Conservation (phyloP, 2,329 filamentous ascomycete genomes). For the Chaetomium sp. region DNA sequence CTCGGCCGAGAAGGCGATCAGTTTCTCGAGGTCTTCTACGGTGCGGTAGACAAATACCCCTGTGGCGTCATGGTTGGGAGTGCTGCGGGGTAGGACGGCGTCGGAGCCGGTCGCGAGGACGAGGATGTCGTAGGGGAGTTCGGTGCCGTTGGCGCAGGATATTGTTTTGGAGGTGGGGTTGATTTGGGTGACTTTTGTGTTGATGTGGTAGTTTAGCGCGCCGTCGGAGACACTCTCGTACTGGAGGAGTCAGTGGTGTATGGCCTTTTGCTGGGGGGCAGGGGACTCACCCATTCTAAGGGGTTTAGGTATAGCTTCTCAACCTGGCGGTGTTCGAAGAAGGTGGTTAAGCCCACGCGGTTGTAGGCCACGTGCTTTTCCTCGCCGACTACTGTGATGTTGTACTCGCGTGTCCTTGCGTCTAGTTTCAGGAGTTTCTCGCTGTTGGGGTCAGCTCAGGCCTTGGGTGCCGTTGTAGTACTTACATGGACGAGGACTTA, state of each 20-base stretch:
- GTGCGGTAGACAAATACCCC: constrained; percentile 88
- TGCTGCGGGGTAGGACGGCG: constrained; percentile 64
- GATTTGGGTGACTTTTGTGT: constrained; percentile 65
- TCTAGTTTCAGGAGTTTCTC: constrained; percentile 87
- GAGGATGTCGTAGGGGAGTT: constrained; percentile 69
- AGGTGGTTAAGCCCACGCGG: constrained; percentile 79
- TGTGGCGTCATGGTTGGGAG: constrained; percentile 69
- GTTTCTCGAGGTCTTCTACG: constrained; percentile 69
- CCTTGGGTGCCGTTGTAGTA: neutral
- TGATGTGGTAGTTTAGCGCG: constrained; percentile 65
- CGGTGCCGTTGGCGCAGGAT: constrained; percentile 61
- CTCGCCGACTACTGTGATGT: constrained; percentile 80
- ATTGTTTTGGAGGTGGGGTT: constrained; percentile 59
- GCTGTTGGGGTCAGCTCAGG: constrained; percentile 37
- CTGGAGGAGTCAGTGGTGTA: constrained; percentile 32
- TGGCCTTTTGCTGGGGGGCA: neutral
- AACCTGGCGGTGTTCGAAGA: constrained; percentile 78
- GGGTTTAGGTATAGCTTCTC: constrained; percentile 87
- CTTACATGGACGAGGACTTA: constrained; percentile 38
- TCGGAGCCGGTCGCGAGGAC: constrained; percentile 84
- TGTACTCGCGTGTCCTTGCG: constrained; percentile 65
- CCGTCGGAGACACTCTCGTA: constrained; percentile 61
- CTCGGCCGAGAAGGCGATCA: constrained; percentile 65
- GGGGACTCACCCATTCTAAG: constrained; percentile 61
- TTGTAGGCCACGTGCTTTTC: constrained; percentile 87